phyloP scores from a whole-genome alignment of 306 rosid genomes.

The Cucurbita maxima region DNA sequence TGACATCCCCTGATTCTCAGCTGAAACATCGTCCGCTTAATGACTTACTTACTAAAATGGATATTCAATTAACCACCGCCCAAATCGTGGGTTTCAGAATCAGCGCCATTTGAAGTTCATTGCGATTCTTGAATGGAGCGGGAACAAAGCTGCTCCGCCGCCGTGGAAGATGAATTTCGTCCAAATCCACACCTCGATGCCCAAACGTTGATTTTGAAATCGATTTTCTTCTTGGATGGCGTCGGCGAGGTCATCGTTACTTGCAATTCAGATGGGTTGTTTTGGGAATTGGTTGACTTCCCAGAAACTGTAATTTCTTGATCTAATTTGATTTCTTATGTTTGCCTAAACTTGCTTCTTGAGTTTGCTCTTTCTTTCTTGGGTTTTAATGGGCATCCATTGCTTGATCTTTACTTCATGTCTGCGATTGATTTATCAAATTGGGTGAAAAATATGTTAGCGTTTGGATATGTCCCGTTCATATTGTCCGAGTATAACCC shows the following conservation, averaged over 20 bases:
- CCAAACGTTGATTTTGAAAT: conserved; percentile 24
- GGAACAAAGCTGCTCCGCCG: neutral
- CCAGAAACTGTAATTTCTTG: conserved; percentile 24
- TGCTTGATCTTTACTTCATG: neutral
- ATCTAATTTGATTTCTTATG: neutral
- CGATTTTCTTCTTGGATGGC: conserved; percentile 44
- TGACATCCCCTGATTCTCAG: conserved; percentile 5
- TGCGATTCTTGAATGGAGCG: neutral
- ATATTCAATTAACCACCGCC: neutral
- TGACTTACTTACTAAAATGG: neutral
- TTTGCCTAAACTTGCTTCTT: neutral
- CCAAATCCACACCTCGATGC: conserved; percentile 9
- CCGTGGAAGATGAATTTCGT: conserved; percentile 9
- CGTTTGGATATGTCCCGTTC: neutral
- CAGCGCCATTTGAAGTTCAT: neutral
- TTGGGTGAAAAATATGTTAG: neutral
- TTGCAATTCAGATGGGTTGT: conserved; percentile 42
- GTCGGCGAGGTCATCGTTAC: conserved; percentile 45
- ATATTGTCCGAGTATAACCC: too few relatives aligned
- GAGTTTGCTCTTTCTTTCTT: neutral
- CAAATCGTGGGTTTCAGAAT: neutral
- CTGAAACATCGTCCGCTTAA: neutral
- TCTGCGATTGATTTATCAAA: neutral
- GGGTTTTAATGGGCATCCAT: neutral
- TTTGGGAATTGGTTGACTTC: conserved; percentile 41